phyloP scores from a whole-genome alignment of 192 early-diverging fungal genomes.

The Entophlyctis helioformis region DNA sequence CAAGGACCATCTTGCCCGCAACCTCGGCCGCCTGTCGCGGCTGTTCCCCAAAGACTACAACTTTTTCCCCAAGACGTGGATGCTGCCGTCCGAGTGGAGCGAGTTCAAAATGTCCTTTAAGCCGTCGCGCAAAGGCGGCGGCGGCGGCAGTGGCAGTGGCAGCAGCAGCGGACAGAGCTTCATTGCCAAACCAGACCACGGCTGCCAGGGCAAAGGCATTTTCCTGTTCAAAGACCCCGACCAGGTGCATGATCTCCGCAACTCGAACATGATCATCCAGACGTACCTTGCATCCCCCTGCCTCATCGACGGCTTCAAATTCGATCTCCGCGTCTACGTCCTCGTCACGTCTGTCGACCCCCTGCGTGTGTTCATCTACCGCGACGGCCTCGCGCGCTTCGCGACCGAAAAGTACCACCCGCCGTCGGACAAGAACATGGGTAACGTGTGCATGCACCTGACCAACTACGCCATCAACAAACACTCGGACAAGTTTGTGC shows the following conservation, averaged over 20 bases:
- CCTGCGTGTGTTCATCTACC: slow-evolving; percentile 40
- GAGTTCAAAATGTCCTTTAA: slow-evolving; percentile 22
- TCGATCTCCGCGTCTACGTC: slow-evolving; percentile 50
- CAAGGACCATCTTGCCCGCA: slow-evolving; percentile 44
- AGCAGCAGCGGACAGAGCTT: slow-evolving; percentile 12
- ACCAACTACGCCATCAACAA: slow-evolving; percentile 58
- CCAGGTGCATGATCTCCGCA: slow-evolving; percentile 6
- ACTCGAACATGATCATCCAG: slow-evolving; percentile 28
- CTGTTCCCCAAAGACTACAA: slow-evolving; percentile 40
- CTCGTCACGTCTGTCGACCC: slow-evolving; percentile 41
- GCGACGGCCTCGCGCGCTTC: slow-evolving; percentile 46
- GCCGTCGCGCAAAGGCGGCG: not conserved
- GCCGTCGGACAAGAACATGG: slow-evolving; percentile 25
- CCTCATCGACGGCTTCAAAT: slow-evolving; percentile 44
- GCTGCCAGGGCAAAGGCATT: slow-evolving; percentile 33
- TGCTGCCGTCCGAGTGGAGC: slow-evolving; percentile 32
- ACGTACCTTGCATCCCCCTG: slow-evolving; percentile 31
- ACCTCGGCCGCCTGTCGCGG: slow-evolving; percentile 28
- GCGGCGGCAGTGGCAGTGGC: not conserved
- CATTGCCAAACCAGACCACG: slow-evolving; percentile 46
- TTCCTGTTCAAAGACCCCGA: slow-evolving; percentile 14
- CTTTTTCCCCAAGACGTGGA: slow-evolving; percentile 45
- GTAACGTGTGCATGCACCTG: slow-evolving; percentile 44
- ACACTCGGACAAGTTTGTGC: slow-evolving; percentile 27
- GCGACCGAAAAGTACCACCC: slow-evolving; percentile 38